Conservation (phyloP, 2,329 filamentous ascomycete species). For the Septoria linicola region DNA sequence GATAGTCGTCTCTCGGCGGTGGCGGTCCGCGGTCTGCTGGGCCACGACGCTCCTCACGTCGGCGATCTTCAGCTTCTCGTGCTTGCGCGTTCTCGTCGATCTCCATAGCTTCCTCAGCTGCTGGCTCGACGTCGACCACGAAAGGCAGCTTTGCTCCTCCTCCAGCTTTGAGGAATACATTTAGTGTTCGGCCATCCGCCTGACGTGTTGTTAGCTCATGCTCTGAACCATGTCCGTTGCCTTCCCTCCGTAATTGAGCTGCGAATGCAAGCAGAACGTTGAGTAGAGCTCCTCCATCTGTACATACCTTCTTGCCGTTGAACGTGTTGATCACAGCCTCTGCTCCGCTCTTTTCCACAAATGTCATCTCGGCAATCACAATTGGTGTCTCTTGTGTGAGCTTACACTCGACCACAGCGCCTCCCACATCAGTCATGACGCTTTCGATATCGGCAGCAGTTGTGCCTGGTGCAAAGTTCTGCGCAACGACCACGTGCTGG, state of each 20-base stretch:
- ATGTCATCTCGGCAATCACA: constrained; percentile 75
- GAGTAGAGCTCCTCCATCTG: too few relatives aligned
- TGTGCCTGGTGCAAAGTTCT: constrained; percentile 80
- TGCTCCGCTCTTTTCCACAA: constrained; percentile 69
- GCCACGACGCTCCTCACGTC: constrained; percentile 36
- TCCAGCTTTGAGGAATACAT: constrained; percentile 56
- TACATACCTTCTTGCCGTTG: constrained; percentile 71
- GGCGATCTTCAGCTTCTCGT: constrained; percentile 34
- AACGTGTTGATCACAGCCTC: constrained; percentile 73
- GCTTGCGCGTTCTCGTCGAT: constrained; percentile 39
- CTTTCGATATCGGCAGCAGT: constrained; percentile 80
- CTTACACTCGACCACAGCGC: constrained; percentile 64
- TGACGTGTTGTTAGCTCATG: constrained; percentile 32
- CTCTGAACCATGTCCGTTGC: neutral
- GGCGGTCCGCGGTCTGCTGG: constrained; percentile 25
- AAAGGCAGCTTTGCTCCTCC: constrained; percentile 19
- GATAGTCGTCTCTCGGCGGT: constrained; percentile 23
- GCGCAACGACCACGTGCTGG: constrained; percentile 69
- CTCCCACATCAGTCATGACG: constrained; percentile 65
- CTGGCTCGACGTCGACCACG: constrained; percentile 24
- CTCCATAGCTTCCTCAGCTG: constrained; percentile 45
- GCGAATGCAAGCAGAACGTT: too few relatives aligned
- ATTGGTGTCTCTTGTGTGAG: constrained; percentile 67
- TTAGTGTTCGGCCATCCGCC: constrained; percentile 73
- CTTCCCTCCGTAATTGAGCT: too few relatives aligned